Percentiles rank a stretch among this genome's conserved stretches.
These are phyloP conservation scores for Diplodia sapinea DNA, from an alignment of 2,329 filamentous ascomycete species.

Conservation along the genomic window DNA sequence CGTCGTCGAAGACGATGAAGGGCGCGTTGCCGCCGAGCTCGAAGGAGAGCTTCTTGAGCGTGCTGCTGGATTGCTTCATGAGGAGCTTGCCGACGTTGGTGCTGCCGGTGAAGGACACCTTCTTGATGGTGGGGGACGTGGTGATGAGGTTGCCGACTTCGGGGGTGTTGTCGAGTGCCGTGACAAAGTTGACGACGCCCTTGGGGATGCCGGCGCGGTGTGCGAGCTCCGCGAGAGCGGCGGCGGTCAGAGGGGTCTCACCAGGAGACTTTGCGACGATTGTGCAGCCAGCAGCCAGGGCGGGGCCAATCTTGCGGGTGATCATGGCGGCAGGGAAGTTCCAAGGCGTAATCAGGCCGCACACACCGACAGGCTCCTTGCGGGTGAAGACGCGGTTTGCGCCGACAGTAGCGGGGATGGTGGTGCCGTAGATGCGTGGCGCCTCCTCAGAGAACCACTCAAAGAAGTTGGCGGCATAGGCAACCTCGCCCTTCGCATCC, in stretches of 20 bases:
- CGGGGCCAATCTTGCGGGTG: constrained; percentile 62
- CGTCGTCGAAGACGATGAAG: constrained; percentile 96
- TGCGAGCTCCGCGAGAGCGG: constrained; percentile 85
- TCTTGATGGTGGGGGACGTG: constrained; percentile 76
- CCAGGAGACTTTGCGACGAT: constrained; percentile 89
- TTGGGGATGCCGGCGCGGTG: constrained; percentile 86
- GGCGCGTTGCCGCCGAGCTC: constrained; percentile 95
- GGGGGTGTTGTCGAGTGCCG: constrained; percentile 77
- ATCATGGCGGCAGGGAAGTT: constrained; percentile 70
- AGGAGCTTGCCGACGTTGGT: constrained; percentile 73
- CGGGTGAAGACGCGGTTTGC: constrained; percentile 78
- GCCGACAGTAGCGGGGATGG: constrained; percentile 71
- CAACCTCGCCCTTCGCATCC: constrained; percentile 38
- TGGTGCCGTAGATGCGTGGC: constrained; percentile 61
- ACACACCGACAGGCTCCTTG: constrained; percentile 85
- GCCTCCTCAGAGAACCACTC: constrained; percentile 41
- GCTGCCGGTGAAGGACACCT: constrained; percentile 90
- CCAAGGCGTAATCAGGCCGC: constrained; percentile 85
- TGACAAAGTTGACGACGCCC: constrained; percentile 90
- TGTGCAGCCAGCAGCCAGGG: constrained; percentile 92
- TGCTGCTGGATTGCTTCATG: constrained; percentile 86
- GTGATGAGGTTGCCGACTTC: constrained; percentile 80
- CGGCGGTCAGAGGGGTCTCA: constrained; percentile 89
- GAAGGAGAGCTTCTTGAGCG: constrained; percentile 84
- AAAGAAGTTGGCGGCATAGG: constrained; percentile 38